Evolutionary conservation across 495 filamentous ascomycete species (phyloP).

Genomic region (Rhypophila decipiens): DNA sequence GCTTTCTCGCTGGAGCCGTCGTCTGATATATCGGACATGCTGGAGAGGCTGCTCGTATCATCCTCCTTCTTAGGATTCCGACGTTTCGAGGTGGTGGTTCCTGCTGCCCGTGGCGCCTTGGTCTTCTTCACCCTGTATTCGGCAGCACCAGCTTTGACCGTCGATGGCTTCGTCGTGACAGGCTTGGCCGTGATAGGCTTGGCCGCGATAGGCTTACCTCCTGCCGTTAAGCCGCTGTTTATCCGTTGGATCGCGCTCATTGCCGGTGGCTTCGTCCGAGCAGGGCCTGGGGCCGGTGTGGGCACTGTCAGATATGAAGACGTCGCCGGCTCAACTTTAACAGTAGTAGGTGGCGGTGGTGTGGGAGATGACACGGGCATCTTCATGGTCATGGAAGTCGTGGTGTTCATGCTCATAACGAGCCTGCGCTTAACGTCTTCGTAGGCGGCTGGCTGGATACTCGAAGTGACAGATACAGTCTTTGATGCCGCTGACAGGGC

Average conservation of each 20-base stretch:
- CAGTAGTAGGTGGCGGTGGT: background rate
- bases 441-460: slow-evolving; percentile 32
- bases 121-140: slow-evolving; percentile 24
- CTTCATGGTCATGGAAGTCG: slow-evolving; percentile 40
- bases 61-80: background rate
- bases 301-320: background rate
- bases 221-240: slow-evolving; percentile 17
- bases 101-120: background rate
- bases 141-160: background rate
- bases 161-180: background rate
- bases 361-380: slow-evolving; percentile 11
- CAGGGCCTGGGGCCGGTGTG: background rate
- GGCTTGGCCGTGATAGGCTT: background rate
- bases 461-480: slow-evolving; percentile 13
- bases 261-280: background rate
- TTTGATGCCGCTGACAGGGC: slow-evolving; percentile 28
- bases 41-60: slow-evolving; percentile 8
- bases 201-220: slow-evolving; percentile 10
- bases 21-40: slow-evolving; percentile 11
- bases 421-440: slow-evolving; percentile 44
- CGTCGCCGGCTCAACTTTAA: background rate
- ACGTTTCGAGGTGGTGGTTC: background rate
- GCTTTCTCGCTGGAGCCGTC: background rate
- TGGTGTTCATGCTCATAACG: slow-evolving; percentile 44
- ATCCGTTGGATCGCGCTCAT: slow-evolving; percentile 27